Percentiles rank a stretch among this genome's conserved stretches.
phyloP scores from a whole-genome alignment of 2,329 filamentous ascomycete genomes.

The Penicillium sp. region DNA sequence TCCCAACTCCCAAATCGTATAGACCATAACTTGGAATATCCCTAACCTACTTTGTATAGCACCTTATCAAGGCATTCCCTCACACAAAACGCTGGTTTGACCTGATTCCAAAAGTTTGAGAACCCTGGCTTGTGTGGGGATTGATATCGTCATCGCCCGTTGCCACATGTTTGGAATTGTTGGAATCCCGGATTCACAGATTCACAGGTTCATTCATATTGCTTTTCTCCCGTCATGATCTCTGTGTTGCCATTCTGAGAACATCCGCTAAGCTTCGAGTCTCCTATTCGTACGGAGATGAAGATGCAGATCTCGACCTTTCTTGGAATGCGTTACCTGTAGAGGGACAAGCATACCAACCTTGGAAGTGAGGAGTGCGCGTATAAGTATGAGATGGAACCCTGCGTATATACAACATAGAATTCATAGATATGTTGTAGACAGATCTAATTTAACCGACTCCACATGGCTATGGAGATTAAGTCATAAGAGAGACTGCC shows the following conservation, averaged over 20 bases:
- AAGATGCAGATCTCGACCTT: not conserved
- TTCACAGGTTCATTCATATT: not conserved
- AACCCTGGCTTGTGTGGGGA: slow-evolving; percentile 4
- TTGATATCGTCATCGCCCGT: slow-evolving; percentile 11
- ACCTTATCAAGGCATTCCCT: not conserved
- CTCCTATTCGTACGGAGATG: not conserved
- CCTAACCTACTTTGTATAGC: not conserved
- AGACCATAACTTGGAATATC: not conserved
- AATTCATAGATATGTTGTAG: not conserved
- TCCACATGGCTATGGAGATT: slow-evolving; percentile 2
- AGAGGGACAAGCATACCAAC: not conserved
- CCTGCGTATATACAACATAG: not conserved
- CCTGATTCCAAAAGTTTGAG: not conserved
- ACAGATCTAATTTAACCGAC: not conserved
- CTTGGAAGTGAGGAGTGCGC: not conserved
- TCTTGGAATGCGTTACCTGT: not conserved
- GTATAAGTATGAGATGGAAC: not conserved
- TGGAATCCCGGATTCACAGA: not conserved
- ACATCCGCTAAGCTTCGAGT: not conserved
- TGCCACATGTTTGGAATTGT: slow-evolving; percentile 7
- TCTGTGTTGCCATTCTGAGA: not conserved
- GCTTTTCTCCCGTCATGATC: not conserved
- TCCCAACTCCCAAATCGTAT: too few species aligned
- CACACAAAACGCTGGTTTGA: not conserved
- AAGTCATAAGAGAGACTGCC: not conserved